phyloP scores from a whole-genome alignment of 75 land plant genomes.

The Sequoia sempervirens region DNA sequence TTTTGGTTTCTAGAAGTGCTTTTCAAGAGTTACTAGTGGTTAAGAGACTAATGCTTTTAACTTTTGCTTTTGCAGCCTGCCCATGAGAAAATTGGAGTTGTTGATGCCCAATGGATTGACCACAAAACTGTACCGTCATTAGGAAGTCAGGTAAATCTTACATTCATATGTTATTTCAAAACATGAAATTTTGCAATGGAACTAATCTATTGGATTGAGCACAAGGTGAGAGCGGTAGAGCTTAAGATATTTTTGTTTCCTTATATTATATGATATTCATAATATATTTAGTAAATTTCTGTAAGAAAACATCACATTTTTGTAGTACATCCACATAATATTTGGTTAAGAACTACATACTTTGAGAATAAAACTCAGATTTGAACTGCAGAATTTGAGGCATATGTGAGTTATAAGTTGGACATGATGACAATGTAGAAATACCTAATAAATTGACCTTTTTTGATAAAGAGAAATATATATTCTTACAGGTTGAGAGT shows the following conservation, averaged over 20 bases:
- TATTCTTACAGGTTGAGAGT: too few species aligned
- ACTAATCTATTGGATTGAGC: neutral
- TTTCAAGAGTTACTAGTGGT: neutral
- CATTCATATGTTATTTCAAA: neutral
- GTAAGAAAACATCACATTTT: neutral
- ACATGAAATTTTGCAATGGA: neutral
- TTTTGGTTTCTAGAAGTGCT: neutral
- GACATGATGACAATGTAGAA: too few species aligned
- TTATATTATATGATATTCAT: neutral
- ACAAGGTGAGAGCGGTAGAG: neutral
- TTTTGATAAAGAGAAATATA: too few species aligned
- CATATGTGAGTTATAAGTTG: neutral
- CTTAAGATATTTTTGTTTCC: neutral
- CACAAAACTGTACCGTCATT: slow-evolving; percentile 73
- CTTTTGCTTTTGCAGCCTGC: slow-evolving; percentile 48
- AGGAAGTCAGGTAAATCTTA: slow-evolving; percentile 52
- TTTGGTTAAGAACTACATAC: neutral
- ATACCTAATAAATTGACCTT: too few species aligned
- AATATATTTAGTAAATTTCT: neutral
- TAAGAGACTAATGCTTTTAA: neutral
- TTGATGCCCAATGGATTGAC: slow-evolving; percentile 76
- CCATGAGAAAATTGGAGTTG: slow-evolving; percentile 83
- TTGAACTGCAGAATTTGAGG: neutral
- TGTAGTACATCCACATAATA: neutral
- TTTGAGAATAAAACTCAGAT: neutral